Evolutionary conservation across 345 rosid genomes (phyloP).

Genomic region (Pistacia atlantica): DNA sequence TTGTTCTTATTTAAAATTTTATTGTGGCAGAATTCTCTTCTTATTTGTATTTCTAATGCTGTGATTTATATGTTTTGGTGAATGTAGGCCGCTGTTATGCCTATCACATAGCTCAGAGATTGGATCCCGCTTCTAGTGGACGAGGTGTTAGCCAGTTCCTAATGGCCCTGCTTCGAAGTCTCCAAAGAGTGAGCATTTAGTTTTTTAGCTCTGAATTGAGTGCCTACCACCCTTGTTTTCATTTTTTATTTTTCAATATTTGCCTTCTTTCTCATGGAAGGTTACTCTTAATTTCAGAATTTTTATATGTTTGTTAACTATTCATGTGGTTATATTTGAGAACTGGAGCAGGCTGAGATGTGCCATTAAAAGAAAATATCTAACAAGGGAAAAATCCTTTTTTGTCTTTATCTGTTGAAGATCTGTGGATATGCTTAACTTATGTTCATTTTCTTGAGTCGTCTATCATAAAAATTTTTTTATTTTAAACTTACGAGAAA

Average conservation of each 20-base stretch:
- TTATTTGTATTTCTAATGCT: background rate
- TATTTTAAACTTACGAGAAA: background rate
- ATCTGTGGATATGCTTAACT: background rate
- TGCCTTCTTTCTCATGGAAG: background rate
- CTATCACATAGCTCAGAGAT: constrained; percentile 86
- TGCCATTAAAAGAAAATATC: background rate
- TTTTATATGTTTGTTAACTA: background rate
- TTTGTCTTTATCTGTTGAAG: background rate
- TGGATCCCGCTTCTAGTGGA: constrained; percentile 96
- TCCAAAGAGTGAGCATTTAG: constrained; percentile 64
- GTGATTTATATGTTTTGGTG: background rate
- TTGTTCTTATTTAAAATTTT: background rate
- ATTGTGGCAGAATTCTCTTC: background rate
- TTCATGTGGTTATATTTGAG: background rate
- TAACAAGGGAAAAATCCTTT: background rate
- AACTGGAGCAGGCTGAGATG: background rate
- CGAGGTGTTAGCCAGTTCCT: constrained; percentile 95
- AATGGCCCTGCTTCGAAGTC: constrained; percentile 94
- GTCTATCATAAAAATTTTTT: too few relatives aligned
- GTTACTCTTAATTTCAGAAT: background rate
- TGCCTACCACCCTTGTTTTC: background rate
- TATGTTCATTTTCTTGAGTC: too few relatives aligned
- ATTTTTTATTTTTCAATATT: background rate
- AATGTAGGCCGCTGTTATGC: constrained; percentile 84
- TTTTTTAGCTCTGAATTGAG: background rate